Percentiles rank a stretch among this genome's conserved stretches.
Conservation (phyloP, 2,329 filamentous ascomycete genomes). For the Lachnellula suecica region DNA sequence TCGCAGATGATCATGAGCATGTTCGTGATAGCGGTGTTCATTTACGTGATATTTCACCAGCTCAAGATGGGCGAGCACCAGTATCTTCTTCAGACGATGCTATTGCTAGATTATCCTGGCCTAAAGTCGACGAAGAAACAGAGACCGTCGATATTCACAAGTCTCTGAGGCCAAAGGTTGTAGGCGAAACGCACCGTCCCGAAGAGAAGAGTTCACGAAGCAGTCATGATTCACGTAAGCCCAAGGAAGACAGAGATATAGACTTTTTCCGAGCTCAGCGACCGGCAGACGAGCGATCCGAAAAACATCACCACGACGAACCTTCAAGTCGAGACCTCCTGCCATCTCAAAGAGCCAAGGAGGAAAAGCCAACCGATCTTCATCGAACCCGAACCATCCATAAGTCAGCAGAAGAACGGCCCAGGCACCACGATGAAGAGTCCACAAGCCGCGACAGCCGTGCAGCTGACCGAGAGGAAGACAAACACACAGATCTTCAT, state of each 20-base stretch:
- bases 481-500: conserved; percentile 3
- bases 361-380: conserved; percentile 19
- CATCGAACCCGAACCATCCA: conserved; percentile 24
- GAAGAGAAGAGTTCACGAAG: conserved; percentile 11
- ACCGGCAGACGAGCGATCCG: conserved; percentile 5
- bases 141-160: conserved; percentile 42
- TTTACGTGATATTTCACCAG: conserved; percentile 44
- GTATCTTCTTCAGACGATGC: conserved; percentile 33
- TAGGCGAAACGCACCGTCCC: conserved; percentile 13
- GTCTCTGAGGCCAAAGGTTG: conserved; percentile 20
- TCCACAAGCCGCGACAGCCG: conserved; percentile 32
- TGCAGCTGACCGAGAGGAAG: conserved; percentile 17
- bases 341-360: conserved; percentile 16
- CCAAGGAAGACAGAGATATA: conserved; percentile 13
- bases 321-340: conserved; percentile 14
- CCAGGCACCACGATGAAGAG: conserved; percentile 6
- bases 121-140: conserved; percentile 44
- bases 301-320: conserved; percentile 11
- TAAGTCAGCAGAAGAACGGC: conserved; percentile 9
- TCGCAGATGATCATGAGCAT: conserved; percentile 25
- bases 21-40: conserved; percentile 55
- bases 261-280: conserved; percentile 18
- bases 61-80: conserved; percentile 26
- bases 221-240: conserved; percentile 12
- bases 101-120: conserved; percentile 37